A percentile compares a stretch with the other conserved stretches of the same genome.
Evolutionary conservation across 106 monocot species (phyloP).

Genomic region (Iris macrosiphon): DNA sequence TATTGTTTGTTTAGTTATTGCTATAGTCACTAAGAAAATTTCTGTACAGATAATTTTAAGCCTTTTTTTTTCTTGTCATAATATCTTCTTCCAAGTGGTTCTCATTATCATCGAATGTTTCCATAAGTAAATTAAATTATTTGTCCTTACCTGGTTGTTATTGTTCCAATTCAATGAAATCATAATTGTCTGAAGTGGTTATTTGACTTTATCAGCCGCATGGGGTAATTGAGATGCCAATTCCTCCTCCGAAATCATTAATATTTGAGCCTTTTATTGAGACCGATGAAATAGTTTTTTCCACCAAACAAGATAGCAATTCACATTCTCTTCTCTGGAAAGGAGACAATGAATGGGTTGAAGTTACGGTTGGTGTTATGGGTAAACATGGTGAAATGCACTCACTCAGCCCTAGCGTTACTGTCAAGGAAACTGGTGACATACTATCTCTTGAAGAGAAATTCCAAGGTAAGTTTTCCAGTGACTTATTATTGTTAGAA

Average conservation of each 20-base stretch:
- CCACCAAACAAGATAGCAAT: constrained; percentile 36
- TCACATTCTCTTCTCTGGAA: constrained; percentile 50
- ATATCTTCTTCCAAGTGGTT: no score
- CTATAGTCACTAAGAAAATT: no score
- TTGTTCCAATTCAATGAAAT: not conserved
- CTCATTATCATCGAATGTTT: no score
- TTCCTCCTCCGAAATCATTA: constrained; percentile 44
- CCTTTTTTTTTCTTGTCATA: no score
- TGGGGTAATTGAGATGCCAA: constrained; percentile 94
- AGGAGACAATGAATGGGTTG: constrained; percentile 76
- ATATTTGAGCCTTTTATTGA: constrained; percentile 93
- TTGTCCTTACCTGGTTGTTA: no score
- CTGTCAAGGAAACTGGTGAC: constrained; percentile 88
- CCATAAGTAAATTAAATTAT: no score
- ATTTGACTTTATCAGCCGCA: constrained; percentile 46
- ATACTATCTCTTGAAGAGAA: constrained; percentile 94
- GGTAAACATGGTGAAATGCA: constrained; percentile 64
- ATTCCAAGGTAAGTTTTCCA: constrained; percentile 72
- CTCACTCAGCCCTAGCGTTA: constrained; percentile 82
- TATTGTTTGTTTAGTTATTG: no score
- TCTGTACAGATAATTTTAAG: no score
- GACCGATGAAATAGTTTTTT: constrained; percentile 78
- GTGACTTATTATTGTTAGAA: not conserved
- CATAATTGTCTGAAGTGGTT: constrained; percentile 2
- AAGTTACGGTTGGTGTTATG: constrained; percentile 85